Evolutionary conservation across 352 stramenopile genomes (phyloP), one percentile per base, ranked within the genome.

Genomic region (Lagenidium sp.): DNA sequence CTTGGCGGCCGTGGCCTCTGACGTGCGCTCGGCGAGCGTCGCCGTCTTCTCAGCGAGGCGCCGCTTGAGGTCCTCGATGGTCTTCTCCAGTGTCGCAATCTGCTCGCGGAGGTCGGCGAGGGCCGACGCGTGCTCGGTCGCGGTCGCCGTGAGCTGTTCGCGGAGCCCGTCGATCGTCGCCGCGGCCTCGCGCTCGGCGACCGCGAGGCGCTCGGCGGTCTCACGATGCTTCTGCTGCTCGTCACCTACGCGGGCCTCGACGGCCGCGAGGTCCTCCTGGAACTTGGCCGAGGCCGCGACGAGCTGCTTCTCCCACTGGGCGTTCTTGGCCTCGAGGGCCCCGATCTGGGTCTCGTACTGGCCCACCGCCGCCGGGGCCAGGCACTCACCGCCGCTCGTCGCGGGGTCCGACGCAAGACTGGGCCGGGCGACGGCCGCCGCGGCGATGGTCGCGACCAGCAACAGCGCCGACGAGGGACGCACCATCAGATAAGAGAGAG

Each of bases 261-360:
- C 36, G 34, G 25, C 22, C 2, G 22, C 47, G 50, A 80, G 70
- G 25, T 79, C 63, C 18, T 44, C 53, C 31, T 51, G 47, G 54
- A 58, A 73, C 30, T 52, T 31, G 11, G 50, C 50, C 29, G 43
- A 39, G 12, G 66, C 63, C 1, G 53, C 48, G 19, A 77, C 58
- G 19, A 85, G 45, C 16, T 68, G 60, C 18, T 57, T 59, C 44
- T 67, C 22, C 46, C 72, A 59, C 47, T 62, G 54, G 4, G 50
- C 29, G 42, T 72, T 77, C 20, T 64, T 49, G 7, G 55, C 35
- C 44, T 81, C 44, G 12, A 87, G 56, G 16, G 49, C 46, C 11
- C 43, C 36, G 23, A 87, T 54, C 57, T 83, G 65, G 12, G 49
- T 44, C 52, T 87, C 67, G 11, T 64, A 60, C n/a, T 47, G 50